These are phyloP conservation scores for Trametes cingulata DNA, from an alignment of 768 basidiomycete genomes.

Conservation along the genomic window DNA sequence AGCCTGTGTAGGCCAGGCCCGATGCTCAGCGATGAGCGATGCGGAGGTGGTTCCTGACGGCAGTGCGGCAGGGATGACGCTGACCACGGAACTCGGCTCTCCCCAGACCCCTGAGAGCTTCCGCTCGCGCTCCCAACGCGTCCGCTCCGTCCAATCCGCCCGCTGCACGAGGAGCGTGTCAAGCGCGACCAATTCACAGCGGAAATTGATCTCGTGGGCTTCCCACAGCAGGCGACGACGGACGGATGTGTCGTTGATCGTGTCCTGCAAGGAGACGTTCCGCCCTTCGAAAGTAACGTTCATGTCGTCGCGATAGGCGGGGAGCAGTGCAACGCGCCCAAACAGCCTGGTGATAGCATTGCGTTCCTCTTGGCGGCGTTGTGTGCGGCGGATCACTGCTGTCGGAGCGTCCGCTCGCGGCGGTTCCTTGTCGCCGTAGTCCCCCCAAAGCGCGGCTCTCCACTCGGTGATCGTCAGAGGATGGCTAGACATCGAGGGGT, in stretches of 20 bases:
- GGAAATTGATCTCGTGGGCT: too few relatives aligned
- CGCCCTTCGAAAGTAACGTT: neutral
- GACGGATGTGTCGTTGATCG: neutral
- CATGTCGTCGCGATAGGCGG: neutral
- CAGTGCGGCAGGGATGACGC: neutral
- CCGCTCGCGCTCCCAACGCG: neutral
- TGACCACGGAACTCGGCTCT: neutral
- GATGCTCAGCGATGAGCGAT: neutral
- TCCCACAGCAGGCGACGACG: neutral
- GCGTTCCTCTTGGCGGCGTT: neutral
- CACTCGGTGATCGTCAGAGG: neutral
- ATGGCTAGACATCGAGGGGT: neutral
- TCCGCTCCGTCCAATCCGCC: neutral
- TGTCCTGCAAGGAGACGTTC: neutral
- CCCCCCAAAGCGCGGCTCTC: neutral
- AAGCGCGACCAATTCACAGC: neutral
- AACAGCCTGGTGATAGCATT: neutral
- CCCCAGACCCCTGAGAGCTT: neutral
- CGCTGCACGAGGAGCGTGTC: neutral
- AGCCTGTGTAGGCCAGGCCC: neutral
- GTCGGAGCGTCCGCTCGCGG: neutral
- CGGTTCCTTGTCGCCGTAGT: neutral
- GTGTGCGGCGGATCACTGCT: neutral
- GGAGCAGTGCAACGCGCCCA: neutral
- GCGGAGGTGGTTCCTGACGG: neutral